Evolutionary conservation across 202 grass and related monocot genomes (phyloP).

Genomic region (Setaria italica): DNA sequence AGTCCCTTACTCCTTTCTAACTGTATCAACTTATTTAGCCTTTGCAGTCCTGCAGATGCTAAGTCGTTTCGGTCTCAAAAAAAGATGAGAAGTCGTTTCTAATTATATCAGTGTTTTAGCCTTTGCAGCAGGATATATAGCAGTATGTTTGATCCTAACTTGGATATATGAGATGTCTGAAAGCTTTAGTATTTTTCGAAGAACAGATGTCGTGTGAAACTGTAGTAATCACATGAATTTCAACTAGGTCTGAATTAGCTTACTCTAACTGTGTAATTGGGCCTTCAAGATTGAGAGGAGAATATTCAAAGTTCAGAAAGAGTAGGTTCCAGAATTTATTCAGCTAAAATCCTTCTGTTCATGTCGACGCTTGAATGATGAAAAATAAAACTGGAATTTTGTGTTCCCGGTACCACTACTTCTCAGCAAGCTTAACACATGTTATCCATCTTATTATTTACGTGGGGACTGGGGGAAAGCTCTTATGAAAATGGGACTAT

Average conservation of each 20-base stretch:
- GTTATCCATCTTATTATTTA: neutral
- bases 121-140: neutral
- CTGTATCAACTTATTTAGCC: neutral
- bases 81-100: neutral
- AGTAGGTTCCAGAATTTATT: neutral
- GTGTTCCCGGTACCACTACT: neutral
- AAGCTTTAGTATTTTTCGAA: constrained; percentile 1
- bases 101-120: constrained; percentile 4
- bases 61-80: too few species aligned
- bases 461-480: neutral
- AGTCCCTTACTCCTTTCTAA: neutral
- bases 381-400: neutral
- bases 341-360: neutral
- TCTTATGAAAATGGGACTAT: neutral
- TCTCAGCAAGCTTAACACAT: neutral
- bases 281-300: neutral
- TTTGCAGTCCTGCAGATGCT: constrained; percentile 13
- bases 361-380: neutral
- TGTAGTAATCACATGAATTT: neutral
- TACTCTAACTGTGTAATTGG: neutral
- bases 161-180: neutral
- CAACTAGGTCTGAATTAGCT: neutral
- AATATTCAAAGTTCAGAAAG: neutral
- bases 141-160: neutral
- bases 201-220: neutral